phyloP scores from a whole-genome alignment of 345 rosid species.

The Atalantia buxifolia region DNA sequence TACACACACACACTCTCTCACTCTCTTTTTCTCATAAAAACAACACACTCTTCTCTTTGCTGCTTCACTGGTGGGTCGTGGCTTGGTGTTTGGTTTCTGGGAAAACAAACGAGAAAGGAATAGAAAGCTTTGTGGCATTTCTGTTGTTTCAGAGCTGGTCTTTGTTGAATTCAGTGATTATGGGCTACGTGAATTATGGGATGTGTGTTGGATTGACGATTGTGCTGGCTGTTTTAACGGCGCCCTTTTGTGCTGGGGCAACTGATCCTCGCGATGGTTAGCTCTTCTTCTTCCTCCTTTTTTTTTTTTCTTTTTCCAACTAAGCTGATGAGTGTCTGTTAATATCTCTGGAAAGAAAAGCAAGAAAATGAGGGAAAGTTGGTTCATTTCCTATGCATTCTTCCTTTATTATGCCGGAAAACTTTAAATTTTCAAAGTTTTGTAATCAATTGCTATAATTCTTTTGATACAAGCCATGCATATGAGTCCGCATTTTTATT shows the following conservation, averaged over 20 bases:
- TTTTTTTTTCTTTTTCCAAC: not conserved
- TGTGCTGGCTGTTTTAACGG: slow-evolving; percentile 22
- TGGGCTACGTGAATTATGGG: slow-evolving; percentile 41
- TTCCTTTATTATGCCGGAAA: not conserved
- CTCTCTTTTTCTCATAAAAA: no score
- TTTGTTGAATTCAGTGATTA: slow-evolving; percentile 5
- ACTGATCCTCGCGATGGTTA: slow-evolving; percentile 74
- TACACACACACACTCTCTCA: not conserved
- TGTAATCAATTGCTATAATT: no score
- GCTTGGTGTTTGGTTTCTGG: slow-evolving; percentile 3
- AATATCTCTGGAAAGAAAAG: slow-evolving; percentile 12
- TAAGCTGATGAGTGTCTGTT: slow-evolving; percentile 14
- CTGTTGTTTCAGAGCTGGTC: not conserved
- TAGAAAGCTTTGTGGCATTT: not conserved
- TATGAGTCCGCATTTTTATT: not conserved
- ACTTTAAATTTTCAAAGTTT: no score
- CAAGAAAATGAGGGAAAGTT: not conserved
- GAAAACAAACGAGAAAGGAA: not conserved
- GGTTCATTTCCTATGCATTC: not conserved
- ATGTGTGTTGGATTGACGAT: slow-evolving; percentile 33
- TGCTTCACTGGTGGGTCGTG: not conserved
- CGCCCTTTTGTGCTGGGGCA: slow-evolving; percentile 39
- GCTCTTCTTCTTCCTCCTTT: not conserved
- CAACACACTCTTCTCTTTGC: not conserved
- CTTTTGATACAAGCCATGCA: no score